Evolutionary conservation across 768 basidiomycete species (phyloP), one percentile per base, ranked within the genome.

Genomic region (Leccinum olivaceopallidum): DNA sequence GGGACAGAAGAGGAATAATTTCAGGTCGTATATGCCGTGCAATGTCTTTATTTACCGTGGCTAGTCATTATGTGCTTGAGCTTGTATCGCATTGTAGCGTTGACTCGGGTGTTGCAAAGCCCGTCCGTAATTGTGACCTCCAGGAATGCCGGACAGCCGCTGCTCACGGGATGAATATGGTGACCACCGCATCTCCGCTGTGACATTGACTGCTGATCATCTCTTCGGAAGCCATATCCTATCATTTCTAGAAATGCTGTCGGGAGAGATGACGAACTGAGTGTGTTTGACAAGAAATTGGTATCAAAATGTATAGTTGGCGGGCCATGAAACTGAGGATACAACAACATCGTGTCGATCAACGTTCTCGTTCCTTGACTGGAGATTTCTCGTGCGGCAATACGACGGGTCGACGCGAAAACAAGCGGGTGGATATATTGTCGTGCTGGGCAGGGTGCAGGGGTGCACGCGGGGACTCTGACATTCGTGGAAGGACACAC

Each of bases 401-500:
- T 9, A 61, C 13, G 30, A 61, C 39, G 4, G 60, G 60, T 28
- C 6, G 53, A 20, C n/a, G 53, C 1, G 55, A 53, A 37, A 55
- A 66, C 48, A 66, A 48, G 10, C 24, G 53, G 9, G 26, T 34
- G 7, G 47, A 10, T 58, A 26, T 18, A 36, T 16, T 14, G 7
- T 22, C 13, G 4, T 1, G 55, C 18, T 42, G 36, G 18, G 26
- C 10, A 26, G 44, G 20, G 2, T 51, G 6, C 8, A 7, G 42
- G 4, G 54, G 36, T 13, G 44, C 3, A 4, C 53, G 51, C 30
- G 14, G 3, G 36, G 2, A 22, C 1, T 37, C 28, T 24, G 55
- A 13, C 5, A 13, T 8, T 0, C 2, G 52, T 5, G 52, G 26
- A 28, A 4, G 5, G 36, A 50, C 6, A 34, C 16, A 5, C 14